Evolutionary conservation across 257 asterid species (phyloP), one percentile per base, ranked within the genome.

Genomic region (Solanum arcanum): DNA sequence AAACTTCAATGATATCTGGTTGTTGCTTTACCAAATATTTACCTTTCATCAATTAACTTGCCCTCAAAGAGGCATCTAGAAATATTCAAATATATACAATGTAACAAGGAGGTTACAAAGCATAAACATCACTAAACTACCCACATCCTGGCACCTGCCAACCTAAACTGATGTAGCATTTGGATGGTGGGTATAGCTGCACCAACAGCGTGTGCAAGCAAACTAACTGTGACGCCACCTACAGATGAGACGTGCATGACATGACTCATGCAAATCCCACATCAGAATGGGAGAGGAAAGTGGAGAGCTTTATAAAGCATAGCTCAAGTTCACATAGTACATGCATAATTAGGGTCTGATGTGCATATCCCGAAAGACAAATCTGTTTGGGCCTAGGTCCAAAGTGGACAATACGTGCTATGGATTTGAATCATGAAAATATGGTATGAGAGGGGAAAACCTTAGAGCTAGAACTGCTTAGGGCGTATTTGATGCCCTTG

Each of bases 361-460:
- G 62, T 16, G 62, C 0, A 52, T 0, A 16, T 0, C 62, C 62
- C 0, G 0, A 52, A 16, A 52, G n/a, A 52, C 1, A 52, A 0
- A 18, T 52, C 62, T 4, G 1, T 52, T 52, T 16, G 62, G 62
- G 2, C 0, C 62, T 52, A 52, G n/a, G n/a, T 52, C 62, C 62
- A 6, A 52, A 52, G 62, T 0, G 0, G 4, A 52, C n/a, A 52
- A 52, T 18, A 52, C 7, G n/a, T 52, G 62, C 10, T 4, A 52
- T 52, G 62, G 62, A 52, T 52, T 52, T 18, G n/a, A 0, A 52
- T 52, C 62, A 10, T 52, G n/a, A 52, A 52, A 52, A 52, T 0
- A 52, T 52, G 62, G 62, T 7, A 0, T 0, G n/a, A 52, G n/a
- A 52, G 62, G n/a, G 62, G 62, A 52, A 52, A 52, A 52, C 62